Conservation (phyloP, 75 land plant genomes). For the Ceratopteris richardii region DNA sequence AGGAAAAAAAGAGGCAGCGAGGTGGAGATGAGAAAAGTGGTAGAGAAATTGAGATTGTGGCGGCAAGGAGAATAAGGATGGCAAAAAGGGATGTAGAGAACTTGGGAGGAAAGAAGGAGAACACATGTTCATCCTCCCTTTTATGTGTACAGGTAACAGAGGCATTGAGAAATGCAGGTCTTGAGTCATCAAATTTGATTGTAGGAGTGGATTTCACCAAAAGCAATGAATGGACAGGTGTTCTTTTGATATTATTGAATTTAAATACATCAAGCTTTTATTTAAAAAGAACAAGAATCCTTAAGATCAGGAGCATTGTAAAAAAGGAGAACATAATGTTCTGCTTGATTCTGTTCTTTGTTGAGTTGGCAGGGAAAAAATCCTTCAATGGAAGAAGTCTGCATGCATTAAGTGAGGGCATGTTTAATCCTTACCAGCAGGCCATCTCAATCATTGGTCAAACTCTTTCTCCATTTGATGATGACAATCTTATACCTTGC, state of each 20-base stretch:
- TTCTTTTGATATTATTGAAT: neutral
- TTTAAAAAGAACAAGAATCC: neutral
- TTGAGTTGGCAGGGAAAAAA: slow-evolving; percentile 27
- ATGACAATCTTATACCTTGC: slow-evolving; percentile 72
- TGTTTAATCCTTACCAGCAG: slow-evolving; percentile 69
- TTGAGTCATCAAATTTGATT: slow-evolving; percentile 78
- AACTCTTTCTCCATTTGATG: slow-evolving; percentile 62
- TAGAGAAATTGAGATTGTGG: too few species aligned
- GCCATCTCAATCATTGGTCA: slow-evolving; percentile 64
- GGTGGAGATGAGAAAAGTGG: too few species aligned
- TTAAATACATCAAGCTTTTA: neutral
- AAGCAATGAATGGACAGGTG: slow-evolving; percentile 89
- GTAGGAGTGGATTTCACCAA: slow-evolving; percentile 80
- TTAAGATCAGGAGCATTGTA: neutral
- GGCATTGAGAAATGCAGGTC: slow-evolving; percentile 52
- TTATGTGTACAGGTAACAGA: slow-evolving; percentile 62
- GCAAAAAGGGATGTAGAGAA: too few species aligned
- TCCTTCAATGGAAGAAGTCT: slow-evolving; percentile 46
- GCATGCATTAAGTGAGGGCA: slow-evolving; percentile 44
- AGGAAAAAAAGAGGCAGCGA: too few species aligned
- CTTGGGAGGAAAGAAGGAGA: too few species aligned
- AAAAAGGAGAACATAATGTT: neutral
- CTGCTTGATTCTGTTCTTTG: neutral
- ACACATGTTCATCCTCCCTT: too few species aligned
- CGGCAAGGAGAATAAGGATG: too few species aligned